Conservation (phyloP, 1,284 basidiomycete genomes). For the Ceratobasidium sp. region DNA sequence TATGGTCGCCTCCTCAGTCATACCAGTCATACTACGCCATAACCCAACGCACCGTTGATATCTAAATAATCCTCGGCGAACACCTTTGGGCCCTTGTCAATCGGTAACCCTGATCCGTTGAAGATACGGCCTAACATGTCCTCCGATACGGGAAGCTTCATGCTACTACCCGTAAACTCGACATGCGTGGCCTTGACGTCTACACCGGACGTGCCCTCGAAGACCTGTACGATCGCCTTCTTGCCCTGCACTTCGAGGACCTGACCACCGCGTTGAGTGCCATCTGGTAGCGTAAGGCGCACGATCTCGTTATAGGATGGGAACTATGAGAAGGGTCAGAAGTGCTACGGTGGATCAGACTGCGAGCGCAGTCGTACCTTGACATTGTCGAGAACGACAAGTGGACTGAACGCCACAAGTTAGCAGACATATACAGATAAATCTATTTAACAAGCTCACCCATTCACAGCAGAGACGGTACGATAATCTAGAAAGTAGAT, state of each 20-base stretch:
- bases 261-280: constrained; percentile 94
- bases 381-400: constrained; percentile 98
- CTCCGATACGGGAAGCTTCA: constrained; percentile 99
- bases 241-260: constrained; percentile 98
- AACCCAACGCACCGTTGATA: constrained; percentile 85
- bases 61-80: constrained; percentile 99
- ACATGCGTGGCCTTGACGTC: constrained; percentile 98
- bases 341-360: constrained; percentile 37
- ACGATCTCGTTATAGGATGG: constrained; percentile 99
- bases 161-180: constrained; percentile 97
- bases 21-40: neutral
- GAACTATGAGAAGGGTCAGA: constrained; percentile 69
- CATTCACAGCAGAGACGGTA: constrained; percentile 96
- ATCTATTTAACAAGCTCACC: constrained; percentile 70
- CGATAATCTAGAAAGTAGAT: constrained; percentile 80
- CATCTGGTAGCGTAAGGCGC: constrained; percentile 95
- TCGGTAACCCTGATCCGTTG: constrained; percentile 98
- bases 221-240: constrained; percentile 99
- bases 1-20: constrained; percentile 55
- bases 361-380: constrained; percentile 70
- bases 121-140: constrained; percentile 99
- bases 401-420: constrained; percentile 69
- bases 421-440: constrained; percentile 48
- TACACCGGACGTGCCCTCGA: constrained; percentile 98
- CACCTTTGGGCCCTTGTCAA: constrained; percentile 98